These are phyloP conservation scores for Fusarium proliferatum DNA, from an alignment of 2,329 filamentous ascomycete species.

Conservation along the genomic window DNA sequence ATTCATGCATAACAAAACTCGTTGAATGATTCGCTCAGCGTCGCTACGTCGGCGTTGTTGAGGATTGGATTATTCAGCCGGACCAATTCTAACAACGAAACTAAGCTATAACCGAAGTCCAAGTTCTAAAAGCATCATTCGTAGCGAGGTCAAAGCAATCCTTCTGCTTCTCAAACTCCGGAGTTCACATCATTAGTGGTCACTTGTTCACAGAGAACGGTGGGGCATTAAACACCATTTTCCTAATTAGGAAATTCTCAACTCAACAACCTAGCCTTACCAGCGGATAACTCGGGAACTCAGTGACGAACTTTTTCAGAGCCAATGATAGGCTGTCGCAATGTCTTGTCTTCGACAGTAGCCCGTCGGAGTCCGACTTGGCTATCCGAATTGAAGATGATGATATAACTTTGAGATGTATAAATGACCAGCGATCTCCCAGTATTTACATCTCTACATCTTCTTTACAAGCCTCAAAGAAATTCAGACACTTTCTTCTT, in stretches of 20 bases:
- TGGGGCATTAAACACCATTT: conserved; percentile 4
- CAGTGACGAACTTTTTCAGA: not conserved
- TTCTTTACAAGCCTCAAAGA: fast-evolving
- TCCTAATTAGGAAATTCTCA: conserved; percentile 16
- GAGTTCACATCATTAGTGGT: not conserved
- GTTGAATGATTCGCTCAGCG: not conserved
- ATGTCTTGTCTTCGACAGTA: fast-evolving
- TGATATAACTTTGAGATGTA: not conserved
- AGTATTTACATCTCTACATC: fast-evolving
- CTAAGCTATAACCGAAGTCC: fast-evolving
- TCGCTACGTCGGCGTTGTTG: not conserved
- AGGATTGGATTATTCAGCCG: not conserved
- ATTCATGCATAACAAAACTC: not conserved
- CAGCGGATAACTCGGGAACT: not conserved
- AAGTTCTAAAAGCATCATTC: not conserved
- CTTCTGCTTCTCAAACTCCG: no score
- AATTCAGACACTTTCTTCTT: no score
- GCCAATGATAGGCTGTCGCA: not conserved
- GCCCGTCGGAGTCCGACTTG: not conserved
- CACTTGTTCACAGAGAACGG: not conserved
- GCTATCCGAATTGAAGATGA: not conserved
- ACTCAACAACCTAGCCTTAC: not conserved
- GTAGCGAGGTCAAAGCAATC: not conserved
- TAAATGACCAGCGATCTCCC: not conserved
- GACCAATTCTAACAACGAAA: not conserved